phyloP scores from a whole-genome alignment of 2,329 filamentous ascomycete species.

The Cryphonectria carpinicola region DNA sequence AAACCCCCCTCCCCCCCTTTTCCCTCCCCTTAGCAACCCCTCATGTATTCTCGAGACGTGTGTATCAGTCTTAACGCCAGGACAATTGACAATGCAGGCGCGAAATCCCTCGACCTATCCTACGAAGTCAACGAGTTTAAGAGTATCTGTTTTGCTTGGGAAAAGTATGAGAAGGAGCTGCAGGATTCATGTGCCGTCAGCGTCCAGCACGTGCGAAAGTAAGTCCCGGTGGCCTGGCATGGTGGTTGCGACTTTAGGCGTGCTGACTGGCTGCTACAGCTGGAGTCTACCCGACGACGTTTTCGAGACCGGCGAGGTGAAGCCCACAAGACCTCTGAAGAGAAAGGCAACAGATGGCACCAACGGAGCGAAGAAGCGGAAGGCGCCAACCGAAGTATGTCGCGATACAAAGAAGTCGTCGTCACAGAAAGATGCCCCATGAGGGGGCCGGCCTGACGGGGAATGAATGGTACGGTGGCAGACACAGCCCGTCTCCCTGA shows the following conservation, averaged over 20 bases:
- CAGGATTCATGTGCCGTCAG: conserved; percentile 59
- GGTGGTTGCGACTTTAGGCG: background rate
- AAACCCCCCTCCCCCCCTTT: background rate
- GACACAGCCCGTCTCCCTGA: conserved; percentile 10
- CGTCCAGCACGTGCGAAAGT: conserved; percentile 87
- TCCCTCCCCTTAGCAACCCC: conserved; percentile 3
- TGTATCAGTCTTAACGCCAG: conserved; percentile 32
- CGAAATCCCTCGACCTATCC: conserved; percentile 76
- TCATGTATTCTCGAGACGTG: conserved; percentile 19
- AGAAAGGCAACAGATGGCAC: conserved; percentile 50
- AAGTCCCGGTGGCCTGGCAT: conserved; percentile 41
- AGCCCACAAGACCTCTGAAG: conserved; percentile 61
- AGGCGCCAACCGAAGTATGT: conserved; percentile 48
- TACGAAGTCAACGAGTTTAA: conserved; percentile 87
- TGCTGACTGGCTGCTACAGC: conserved; percentile 50
- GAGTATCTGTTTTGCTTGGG: conserved; percentile 75
- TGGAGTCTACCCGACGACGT: conserved; percentile 88
- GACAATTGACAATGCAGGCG: conserved; percentile 52
- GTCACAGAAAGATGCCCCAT: conserved; percentile 15
- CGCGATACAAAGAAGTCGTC: conserved; percentile 20
- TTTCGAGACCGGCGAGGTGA: conserved; percentile 78
- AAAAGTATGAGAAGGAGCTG: conserved; percentile 73
- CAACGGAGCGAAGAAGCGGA: conserved; percentile 54
- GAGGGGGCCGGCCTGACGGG: background rate
- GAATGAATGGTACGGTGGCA: background rate